Evolutionary conservation across 106 monocot genomes (phyloP), one percentile per base, ranked within the genome.

Genomic region (Xerophyta viscosa): DNA sequence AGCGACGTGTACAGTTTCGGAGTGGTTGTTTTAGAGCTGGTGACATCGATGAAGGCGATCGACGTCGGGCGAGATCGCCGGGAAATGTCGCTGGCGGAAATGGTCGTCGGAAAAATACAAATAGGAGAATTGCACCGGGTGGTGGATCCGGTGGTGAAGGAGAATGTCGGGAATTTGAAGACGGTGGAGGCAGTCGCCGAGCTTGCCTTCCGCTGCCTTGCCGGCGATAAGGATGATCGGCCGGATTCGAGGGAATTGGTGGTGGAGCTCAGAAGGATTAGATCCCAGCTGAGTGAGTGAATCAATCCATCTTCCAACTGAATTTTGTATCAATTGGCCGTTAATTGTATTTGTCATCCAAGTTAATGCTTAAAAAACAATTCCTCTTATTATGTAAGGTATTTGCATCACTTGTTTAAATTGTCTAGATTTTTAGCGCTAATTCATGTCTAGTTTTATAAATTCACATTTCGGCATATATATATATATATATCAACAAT

Each of bases 1-100:
- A 91, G 91, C 63, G 92, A 92, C 27, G 78, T 91, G 33, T 91
- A 91, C 25, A 90, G 90, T 71, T 90, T 90, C 19, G 90, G 90
- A 4, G 90, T 90, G 25, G 80, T 84, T 20, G 24, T 91, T 37
- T 55, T 91, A 58, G 91, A 91, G 75, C 63, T 91, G 19, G 71
- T 91, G 47, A 91, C 81, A 2, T 81, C 81, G 43, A 71, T 91
- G 77, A 74, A 72, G 74, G 78, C 85, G 5, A 75, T 91, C 60
- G 91, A 91, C 48, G 12, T 64, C 59, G 63, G 56, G 53, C 74
- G 91, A 56, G 78, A 85, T 7, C 57, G 71, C 68, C 58, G 78
- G 52, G 85, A 91, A 50, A 63, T 81, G 6, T 58, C 74, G 11
- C 60, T 91, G 25, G 86, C 79, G 1, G 79, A 86, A n/a, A 27